Evolutionary conservation across 805 yeast genomes (phyloP), one percentile per base, ranked within the genome.

Genomic region (Blastobotrys robertii): DNA sequence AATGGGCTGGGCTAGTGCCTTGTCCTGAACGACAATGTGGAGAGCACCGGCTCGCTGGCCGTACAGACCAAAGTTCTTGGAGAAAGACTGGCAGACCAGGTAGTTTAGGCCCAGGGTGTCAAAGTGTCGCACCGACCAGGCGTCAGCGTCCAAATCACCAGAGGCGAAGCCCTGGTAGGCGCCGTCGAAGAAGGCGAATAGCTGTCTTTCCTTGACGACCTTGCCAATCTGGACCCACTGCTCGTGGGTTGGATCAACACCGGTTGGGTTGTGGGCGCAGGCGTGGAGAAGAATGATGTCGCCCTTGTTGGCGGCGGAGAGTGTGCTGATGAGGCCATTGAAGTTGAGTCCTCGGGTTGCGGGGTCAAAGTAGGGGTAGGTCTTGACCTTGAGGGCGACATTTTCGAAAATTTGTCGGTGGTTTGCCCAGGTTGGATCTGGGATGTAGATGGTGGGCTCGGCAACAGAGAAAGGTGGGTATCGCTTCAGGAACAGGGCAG

Each of bases 151-250:
- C 52, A 86, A 73, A 55, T 82, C 78, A 43, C 97, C 97, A 36
- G 88, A 75, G 25, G 97, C 95, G 61, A 90, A 90, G 4, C 98
- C 98, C 68, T 90, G 97, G 71, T 92, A 90, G 15, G 97, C 97
- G 48, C 87, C 78, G 66, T 90, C 98, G 58, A 92, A 88, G 48
- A 90, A 65, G 4, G 86, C 85, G 55, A 90, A 73, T 64, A 86
- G 94, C 42, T 74, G 66, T 45, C 75, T 70, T 46, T 65, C 59
- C 51, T 76, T 73, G 49, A 85, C 66, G 19, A 77, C 81, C 36
- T 72, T 70, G 37, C 84, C 70, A 42, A 92, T 80, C 56, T 69
- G 54, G 37, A 62, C 62, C 98, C 98, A 90, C 66, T 90, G 83
- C 41, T 74, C 82, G 45, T 70, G 68, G 2, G 83, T 77, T 44